Percentiles rank a stretch among this genome's conserved stretches.
These are phyloP conservation scores for Schrenkiella parvula DNA, from an alignment of 345 rosid genomes.

Conservation along the genomic window DNA sequence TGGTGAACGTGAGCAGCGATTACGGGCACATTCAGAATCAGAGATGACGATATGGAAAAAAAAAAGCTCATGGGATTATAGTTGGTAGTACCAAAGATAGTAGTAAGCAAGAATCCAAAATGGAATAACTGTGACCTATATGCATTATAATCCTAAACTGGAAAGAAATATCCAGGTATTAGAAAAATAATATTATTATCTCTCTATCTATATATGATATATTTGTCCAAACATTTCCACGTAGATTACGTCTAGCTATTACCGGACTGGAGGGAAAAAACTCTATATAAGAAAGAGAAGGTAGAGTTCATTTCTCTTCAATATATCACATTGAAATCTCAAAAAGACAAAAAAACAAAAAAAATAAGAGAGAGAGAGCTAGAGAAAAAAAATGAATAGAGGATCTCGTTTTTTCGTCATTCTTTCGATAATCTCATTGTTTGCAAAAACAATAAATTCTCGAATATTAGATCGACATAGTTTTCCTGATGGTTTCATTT, in stretches of 20 bases:
- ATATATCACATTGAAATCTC: conserved; percentile 15
- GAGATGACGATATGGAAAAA: not conserved
- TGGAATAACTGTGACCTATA: conserved; percentile 5
- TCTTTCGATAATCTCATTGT: conserved; percentile 2
- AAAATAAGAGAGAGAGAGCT: not conserved
- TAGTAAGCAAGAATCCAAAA: conserved; percentile 15
- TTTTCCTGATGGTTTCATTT: conserved; percentile 57
- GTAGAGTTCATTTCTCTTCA: not conserved
- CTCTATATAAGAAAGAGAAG: conserved; percentile 29
- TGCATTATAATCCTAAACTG: not conserved
- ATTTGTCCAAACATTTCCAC: conserved; percentile 14
- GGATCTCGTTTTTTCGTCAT: not conserved
- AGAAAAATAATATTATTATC: not conserved
- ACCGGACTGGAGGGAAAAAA: not conserved
- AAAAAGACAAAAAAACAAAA: not conserved
- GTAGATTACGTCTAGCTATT: conserved; percentile 24
- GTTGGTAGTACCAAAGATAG: not conserved
- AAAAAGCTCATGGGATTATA: not conserved
- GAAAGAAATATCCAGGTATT: not conserved
- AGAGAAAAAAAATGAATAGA: conserved; percentile 1
- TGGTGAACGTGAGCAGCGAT: conserved; percentile 1
- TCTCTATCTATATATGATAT: not conserved
- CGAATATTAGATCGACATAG: conserved; percentile 29
- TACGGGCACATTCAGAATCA: conserved; percentile 15
- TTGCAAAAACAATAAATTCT: not conserved